Evolutionary conservation across 1,284 basidiomycete genomes (phyloP), one percentile per base, ranked within the genome.

Genomic region (Leucoagaricus sp.): DNA sequence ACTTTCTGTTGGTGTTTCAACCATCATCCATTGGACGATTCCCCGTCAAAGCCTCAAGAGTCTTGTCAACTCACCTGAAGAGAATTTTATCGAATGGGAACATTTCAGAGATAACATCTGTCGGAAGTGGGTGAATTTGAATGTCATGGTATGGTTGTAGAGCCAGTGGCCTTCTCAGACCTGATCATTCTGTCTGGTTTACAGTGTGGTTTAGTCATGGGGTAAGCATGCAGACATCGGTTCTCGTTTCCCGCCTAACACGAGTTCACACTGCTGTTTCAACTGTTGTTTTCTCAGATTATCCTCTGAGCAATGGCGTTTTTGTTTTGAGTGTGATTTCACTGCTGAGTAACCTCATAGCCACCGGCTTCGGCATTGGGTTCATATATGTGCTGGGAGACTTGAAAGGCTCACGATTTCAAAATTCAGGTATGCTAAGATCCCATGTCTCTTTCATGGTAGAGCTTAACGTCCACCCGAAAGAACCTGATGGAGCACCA

Each of bases 341-440:
- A 19, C 41, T 58, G 13, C 29, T 58, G 5, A 55, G 57, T 33
- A 58, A 53, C 34, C 49, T 58, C n/a, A 58, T 58, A 15, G 46
- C 57, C 9, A 58, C 47, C 17, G 57, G 57, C 4, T 58, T 58
- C 34, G 57, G 57, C 19, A 53, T 58, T n/a, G 57, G 57, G 7
- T 36, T 58, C 9, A 58, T 58, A 12, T 58, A 58, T 33, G 57
- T 58, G 13, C 19, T 58, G 33, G 57, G 57, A 10, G 57, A 58
- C 40, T 19, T 58, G 25, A 50, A 29, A 17, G 57, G 57, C 12
- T 41, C 52, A 17, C 46, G 57, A 26, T 53, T 49, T 25, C n/a
- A n/a, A n/a, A n/a, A n/a, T n/a, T n/a, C 57, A 58, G 21, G 57
- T 58, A 21, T 23, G 53, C 46, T 19, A 21, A 21, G 41, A 41